phyloP scores from a whole-genome alignment of 108 stramenopile species.

The Aurantiochytrium sp. region DNA sequence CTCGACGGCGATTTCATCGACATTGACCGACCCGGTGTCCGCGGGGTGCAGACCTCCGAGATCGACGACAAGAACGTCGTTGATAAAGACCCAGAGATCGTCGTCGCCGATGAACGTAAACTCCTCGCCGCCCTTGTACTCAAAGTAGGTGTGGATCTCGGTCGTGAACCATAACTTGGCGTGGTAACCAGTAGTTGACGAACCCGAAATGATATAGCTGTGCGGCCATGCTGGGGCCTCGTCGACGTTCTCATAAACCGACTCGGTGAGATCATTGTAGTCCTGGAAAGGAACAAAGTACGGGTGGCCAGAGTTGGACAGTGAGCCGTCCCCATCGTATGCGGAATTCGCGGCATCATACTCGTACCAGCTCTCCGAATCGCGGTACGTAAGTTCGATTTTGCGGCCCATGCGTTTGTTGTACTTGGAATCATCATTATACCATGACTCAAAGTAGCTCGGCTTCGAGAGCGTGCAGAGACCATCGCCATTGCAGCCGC shows the following conservation, averaged over 20 bases:
- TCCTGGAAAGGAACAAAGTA: neutral
- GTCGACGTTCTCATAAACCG: neutral
- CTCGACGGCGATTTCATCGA: neutral
- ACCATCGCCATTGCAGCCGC: neutral
- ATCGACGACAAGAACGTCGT: neutral
- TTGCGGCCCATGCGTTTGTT: neutral
- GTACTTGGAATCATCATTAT: neutral
- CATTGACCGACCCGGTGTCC: neutral
- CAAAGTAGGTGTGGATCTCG: conserved; percentile 20
- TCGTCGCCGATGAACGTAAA: neutral
- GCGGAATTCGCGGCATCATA: too few species aligned
- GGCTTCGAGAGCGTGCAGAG: neutral
- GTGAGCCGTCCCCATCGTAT: too few species aligned
- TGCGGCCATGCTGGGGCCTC: neutral
- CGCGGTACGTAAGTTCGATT: neutral
- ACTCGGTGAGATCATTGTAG: neutral
- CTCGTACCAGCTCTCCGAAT: neutral
- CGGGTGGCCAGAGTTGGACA: neutral
- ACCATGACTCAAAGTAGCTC: neutral
- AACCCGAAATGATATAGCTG: neutral
- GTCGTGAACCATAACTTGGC: conserved; percentile 1
- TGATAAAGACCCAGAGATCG: conserved; percentile 18
- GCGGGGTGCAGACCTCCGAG: neutral
- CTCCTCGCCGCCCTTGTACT: neutral
- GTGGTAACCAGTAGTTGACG: neutral